These are phyloP conservation scores for Colletotrichum spinosum DNA, from an alignment of 2,329 filamentous ascomycete genomes.

Conservation along the genomic window DNA sequence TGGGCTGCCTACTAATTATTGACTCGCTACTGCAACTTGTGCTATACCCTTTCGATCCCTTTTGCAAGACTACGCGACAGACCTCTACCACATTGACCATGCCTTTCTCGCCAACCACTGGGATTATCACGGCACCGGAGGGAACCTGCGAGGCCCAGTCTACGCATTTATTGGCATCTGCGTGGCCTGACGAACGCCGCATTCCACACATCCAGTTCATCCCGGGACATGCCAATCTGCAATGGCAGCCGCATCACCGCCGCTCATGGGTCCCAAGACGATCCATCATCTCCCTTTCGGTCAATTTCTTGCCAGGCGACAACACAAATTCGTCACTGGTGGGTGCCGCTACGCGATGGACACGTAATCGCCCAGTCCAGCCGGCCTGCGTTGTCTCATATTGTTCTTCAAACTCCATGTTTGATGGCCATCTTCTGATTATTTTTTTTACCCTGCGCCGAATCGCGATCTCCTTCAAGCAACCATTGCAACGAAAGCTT, in stretches of 20 bases:
- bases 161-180: no score
- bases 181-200: slow-evolving; percentile 21
- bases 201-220: slow-evolving; percentile 11
- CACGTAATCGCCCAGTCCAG: slow-evolving; percentile 31
- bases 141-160: slow-evolving; percentile 6
- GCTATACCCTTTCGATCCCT: background rate
- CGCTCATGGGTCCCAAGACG: slow-evolving; percentile 4
- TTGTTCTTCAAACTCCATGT: slow-evolving; percentile 1
- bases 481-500: slow-evolving; percentile 5
- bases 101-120: slow-evolving; percentile 15
- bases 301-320: slow-evolving; percentile 21
- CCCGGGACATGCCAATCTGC: slow-evolving; percentile 13
- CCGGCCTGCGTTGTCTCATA: background rate
- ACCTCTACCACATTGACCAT: background rate
- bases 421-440: background rate
- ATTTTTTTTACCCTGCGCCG: background rate
- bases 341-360: slow-evolving; percentile 32
- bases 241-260: slow-evolving; percentile 30
- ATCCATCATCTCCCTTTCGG: slow-evolving; percentile 31
- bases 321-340: slow-evolving; percentile 32
- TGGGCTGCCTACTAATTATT: no score
- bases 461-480: slow-evolving; percentile 22
- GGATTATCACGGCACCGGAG: slow-evolving; percentile 1
- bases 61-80: no score
- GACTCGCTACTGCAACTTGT: background rate